Evolutionary conservation across 2,329 filamentous ascomycete genomes (phyloP).

Genomic region (Hypoxylon sp.): DNA sequence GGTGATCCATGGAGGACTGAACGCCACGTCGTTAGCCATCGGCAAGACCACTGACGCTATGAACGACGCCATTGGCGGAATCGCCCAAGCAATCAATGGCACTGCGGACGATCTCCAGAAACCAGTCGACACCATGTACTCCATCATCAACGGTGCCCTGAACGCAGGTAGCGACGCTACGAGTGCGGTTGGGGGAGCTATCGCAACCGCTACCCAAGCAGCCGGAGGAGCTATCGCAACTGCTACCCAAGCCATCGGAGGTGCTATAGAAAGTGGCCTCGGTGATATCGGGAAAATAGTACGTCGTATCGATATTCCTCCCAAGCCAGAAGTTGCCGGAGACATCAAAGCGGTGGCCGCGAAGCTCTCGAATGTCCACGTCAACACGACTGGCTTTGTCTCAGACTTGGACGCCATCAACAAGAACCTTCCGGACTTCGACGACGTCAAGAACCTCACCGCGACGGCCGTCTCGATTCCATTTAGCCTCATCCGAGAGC

Average conservation of each 20-base stretch:
- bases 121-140: slow-evolving; percentile 70
- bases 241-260: slow-evolving; percentile 66
- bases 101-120: slow-evolving; percentile 71
- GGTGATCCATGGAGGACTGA: slow-evolving; percentile 82
- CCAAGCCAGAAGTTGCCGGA: slow-evolving; percentile 60
- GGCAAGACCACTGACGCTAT: slow-evolving; percentile 62
- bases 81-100: slow-evolving; percentile 61
- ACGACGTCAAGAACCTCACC: slow-evolving; percentile 86
- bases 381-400: slow-evolving; percentile 77
- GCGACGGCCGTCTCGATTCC: slow-evolving; percentile 80
- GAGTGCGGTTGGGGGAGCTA: slow-evolving; percentile 37
- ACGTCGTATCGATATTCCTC: slow-evolving; percentile 43
- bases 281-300: slow-evolving; percentile 66
- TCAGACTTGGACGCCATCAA: slow-evolving; percentile 80
- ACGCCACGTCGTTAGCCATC: slow-evolving; percentile 69
- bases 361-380: slow-evolving; percentile 77
- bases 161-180: slow-evolving; percentile 37
- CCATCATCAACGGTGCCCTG: slow-evolving; percentile 41
- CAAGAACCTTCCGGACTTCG: slow-evolving; percentile 84
- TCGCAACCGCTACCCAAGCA: slow-evolving; percentile 62
- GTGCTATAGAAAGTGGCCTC: slow-evolving; percentile 61
- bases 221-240: slow-evolving; percentile 58
- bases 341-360: slow-evolving; percentile 75
- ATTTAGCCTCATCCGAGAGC: slow-evolving; percentile 82
- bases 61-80: slow-evolving; percentile 63